Base-by-base conservation (phyloP, 495 filamentous ascomycete species). In the Penicillium parvum region DNA sequence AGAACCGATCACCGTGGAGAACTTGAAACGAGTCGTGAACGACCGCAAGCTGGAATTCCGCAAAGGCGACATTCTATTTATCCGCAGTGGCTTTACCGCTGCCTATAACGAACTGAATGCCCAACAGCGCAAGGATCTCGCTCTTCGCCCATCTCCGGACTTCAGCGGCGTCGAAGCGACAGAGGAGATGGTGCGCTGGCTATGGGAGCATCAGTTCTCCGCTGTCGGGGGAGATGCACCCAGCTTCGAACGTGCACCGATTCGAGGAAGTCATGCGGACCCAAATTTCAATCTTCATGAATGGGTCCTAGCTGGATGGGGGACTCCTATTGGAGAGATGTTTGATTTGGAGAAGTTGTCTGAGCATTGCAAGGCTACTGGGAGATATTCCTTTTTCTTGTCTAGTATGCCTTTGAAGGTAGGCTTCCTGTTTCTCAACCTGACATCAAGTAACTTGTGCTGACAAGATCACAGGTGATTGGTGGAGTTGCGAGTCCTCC, bases 291-390 rank as follows among this genome's bases (percentile, higher is more conserved):
- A 57, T 40, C 20, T 78, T 35, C 75, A 77, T 53, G 64, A 79
- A 41, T 75, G 67, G 66, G 49, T 74, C 6, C 51, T 79, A 11
- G 69, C 63, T 1, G 71, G 73, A 19, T 80, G 73, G 74, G 76
- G 76, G 2, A 61, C 68, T 26, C 76, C 76, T 1, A 71, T 80
- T 50, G 74, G 76, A 5, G 76, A 80, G 56, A 58, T 78, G 63
- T 79, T 77, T 64, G 69, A 79, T 52, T 48, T 78, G 49, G 72
- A 77, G 60, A 61, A 61, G 27, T 50, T 79, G 29, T 65, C 57
- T 10, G 32, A 49, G 47, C 57, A 66, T 36, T 78, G 75, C 43
- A 58, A 62, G 47, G 50, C 62, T 32, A 52, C 57, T 33, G 53
- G 57, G 10, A 57, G 69, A 40, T 77, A 70, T 61, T 71, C 53